These are phyloP conservation scores for Boeremia exigua DNA, from an alignment of 2,329 filamentous ascomycete genomes.

Conservation along the genomic window DNA sequence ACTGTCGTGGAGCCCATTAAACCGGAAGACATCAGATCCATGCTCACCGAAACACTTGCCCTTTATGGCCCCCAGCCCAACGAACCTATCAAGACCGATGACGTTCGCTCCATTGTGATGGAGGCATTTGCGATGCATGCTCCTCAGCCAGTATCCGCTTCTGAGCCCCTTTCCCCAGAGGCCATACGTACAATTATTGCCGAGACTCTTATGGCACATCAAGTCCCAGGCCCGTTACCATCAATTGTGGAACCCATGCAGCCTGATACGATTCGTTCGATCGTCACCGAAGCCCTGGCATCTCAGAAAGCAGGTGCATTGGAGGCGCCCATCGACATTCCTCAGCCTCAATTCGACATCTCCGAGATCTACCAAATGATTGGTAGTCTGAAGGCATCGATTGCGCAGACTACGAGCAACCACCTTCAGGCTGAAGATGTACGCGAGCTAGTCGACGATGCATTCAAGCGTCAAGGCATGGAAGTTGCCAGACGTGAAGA, in stretches of 20 bases:
- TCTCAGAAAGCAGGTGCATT: constrained; percentile 39
- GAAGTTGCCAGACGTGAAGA: constrained; percentile 41
- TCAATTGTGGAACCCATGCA: constrained; percentile 36
- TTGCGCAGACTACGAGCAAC: constrained; percentile 53
- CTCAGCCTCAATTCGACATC: constrained; percentile 46
- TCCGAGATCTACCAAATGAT: constrained; percentile 56
- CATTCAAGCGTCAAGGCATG: constrained; percentile 43
- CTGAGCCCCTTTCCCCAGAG: constrained; percentile 32
- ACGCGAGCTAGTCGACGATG: constrained; percentile 45
- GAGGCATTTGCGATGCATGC: constrained; percentile 64
- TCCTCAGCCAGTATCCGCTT: constrained; percentile 16
- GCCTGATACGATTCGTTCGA: constrained; percentile 43
- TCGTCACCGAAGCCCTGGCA: constrained; percentile 43
- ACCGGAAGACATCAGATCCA: constrained; percentile 37
- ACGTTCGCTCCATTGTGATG: constrained; percentile 49
- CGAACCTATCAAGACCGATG: constrained; percentile 50
- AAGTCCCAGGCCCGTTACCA: constrained; percentile 23
- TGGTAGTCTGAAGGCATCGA: constrained; percentile 56
- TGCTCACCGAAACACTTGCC: constrained; percentile 32
- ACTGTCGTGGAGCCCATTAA: constrained; percentile 29
- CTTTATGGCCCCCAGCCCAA: constrained; percentile 31
- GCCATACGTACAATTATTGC: constrained; percentile 35
- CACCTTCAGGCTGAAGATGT: constrained; percentile 55
- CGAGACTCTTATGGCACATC: constrained; percentile 36
- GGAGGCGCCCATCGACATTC: constrained; percentile 42